Base-by-base conservation (phyloP, 805 yeast genomes). In the Saccharomyces cerevisiae region DNA sequence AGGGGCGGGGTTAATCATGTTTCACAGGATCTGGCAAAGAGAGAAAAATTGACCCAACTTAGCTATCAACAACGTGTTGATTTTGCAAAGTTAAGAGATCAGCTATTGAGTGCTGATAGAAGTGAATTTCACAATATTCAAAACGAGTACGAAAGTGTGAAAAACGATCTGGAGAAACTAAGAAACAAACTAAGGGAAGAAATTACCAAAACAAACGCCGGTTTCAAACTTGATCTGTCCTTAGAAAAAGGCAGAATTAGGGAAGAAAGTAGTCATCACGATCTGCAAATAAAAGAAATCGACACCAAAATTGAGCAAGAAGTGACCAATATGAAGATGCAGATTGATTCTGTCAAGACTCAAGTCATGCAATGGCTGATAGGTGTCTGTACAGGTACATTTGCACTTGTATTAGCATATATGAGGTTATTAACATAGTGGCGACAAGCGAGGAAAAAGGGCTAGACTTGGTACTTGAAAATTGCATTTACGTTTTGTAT, bases 341-440 rank as follows among this genome's bases (percentile, higher is more conserved):
- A 92, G 71, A 90, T 94, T 60, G 96, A 94, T 65, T 83, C 89
- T 47, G 96, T 92, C 31, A 94, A 94, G 73, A 89, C 96, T 1
- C 97, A 94, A 69, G 97, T 94, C 50, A 82, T 90, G 84, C 99
- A 94, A 72, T 94, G 99, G 99, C 79, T 94, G 59, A 89, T 94
- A 63, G 98, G 98, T 76, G 97, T 94, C 21, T 88, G 96, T 67
- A 91, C 98, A 1, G 99, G 98, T 86, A 88, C 97, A 1, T 89
- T 92, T 72, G 98, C 98, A 13, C 77, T 94, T 55, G 87, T 94
- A 51, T 73, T 92, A 62, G 97, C 98, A 1, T 94, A 94, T 69
- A 88, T 91, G 50, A 79, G 99, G 63, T 76, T 94, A 61, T 74
- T 89, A 51, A 81, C 89, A 9, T 87, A 64, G 48, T 17, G 41